Evolutionary conservation across 768 basidiomycete species (phyloP).

Genomic region (Ramaria sp.): DNA sequence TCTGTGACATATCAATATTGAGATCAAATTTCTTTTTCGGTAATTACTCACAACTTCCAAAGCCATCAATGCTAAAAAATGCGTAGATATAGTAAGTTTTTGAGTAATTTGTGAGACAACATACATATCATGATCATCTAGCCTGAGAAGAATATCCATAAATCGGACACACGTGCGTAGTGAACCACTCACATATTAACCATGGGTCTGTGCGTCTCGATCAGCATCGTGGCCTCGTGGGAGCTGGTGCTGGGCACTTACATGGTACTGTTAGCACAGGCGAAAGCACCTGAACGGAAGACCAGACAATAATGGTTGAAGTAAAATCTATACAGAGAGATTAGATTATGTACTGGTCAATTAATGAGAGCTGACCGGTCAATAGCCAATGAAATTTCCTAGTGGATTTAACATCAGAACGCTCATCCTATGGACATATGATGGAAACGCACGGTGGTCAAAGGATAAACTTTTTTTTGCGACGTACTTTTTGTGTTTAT

Average conservation of each 20-base stretch:
- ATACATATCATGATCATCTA: constrained; percentile 23
- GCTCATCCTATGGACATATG: background rate
- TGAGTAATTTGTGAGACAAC: background rate
- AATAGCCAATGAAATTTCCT: constrained; percentile 61
- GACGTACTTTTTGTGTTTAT: constrained; percentile 46
- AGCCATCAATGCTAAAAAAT: constrained; percentile 59
- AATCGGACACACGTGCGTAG: background rate
- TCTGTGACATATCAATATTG: constrained; percentile 31
- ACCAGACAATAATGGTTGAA: constrained; percentile 86
- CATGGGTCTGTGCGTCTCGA: constrained; percentile 54
- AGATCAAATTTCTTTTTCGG: background rate
- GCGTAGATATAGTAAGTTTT: background rate
- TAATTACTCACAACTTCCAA: constrained; percentile 62
- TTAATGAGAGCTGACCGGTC: constrained; percentile 42
- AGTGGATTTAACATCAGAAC: background rate
- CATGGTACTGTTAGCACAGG: constrained; percentile 84
- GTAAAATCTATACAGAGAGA: constrained; percentile 34
- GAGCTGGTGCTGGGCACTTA: constrained; percentile 29
- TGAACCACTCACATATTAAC: constrained; percentile 53
- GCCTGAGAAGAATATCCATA: constrained; percentile 23
- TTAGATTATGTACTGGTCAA: background rate
- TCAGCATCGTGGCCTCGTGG: constrained; percentile 2
- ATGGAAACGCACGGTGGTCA: constrained; percentile 34
- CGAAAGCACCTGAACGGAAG: constrained; percentile 85
- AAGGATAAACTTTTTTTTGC: constrained; percentile 43